Percentiles rank a stretch among this genome's conserved stretches.
Evolutionary conservation across 164 flowering plant genomes (phyloP).

Genomic region (Berberis thunbergii): DNA sequence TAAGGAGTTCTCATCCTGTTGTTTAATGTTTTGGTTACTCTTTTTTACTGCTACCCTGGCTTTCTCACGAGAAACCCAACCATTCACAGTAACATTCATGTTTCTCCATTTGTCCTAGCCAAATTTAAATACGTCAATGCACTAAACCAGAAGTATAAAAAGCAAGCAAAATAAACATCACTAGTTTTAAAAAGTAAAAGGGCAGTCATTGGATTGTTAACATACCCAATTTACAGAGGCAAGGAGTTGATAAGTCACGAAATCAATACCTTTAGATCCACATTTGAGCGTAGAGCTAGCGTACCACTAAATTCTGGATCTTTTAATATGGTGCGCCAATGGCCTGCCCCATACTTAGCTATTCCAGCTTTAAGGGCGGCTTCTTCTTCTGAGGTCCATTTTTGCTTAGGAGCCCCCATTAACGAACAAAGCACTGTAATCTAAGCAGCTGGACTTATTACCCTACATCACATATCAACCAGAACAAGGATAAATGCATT

Average conservation of each 20-base stretch:
- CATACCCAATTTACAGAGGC: too few species aligned
- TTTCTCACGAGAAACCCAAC: constrained; percentile 51
- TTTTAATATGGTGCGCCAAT: constrained; percentile 96
- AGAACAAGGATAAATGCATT: not conserved
- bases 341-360: constrained; percentile 83
- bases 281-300: constrained; percentile 75
- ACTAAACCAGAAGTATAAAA: constrained; percentile 29
- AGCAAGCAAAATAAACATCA: too few species aligned
- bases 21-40: constrained; percentile 28
- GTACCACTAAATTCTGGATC: constrained; percentile 81
- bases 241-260: too few species aligned
- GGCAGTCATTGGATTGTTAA: too few species aligned
- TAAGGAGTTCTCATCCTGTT: constrained; percentile 38
- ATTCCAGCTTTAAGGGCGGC: constrained; percentile 90
- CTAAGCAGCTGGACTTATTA: not conserved
- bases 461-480: not conserved
- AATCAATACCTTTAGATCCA: constrained; percentile 43
- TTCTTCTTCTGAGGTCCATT: constrained; percentile 93
- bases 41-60: constrained; percentile 50
- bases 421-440: not conserved
- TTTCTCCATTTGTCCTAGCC: constrained; percentile 92
- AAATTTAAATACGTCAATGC: not conserved
- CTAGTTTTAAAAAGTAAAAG: too few species aligned
- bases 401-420: constrained; percentile 98
- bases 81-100: constrained; percentile 85